phyloP scores from a whole-genome alignment of 169 alveolate species.

The Theileria equi region DNA sequence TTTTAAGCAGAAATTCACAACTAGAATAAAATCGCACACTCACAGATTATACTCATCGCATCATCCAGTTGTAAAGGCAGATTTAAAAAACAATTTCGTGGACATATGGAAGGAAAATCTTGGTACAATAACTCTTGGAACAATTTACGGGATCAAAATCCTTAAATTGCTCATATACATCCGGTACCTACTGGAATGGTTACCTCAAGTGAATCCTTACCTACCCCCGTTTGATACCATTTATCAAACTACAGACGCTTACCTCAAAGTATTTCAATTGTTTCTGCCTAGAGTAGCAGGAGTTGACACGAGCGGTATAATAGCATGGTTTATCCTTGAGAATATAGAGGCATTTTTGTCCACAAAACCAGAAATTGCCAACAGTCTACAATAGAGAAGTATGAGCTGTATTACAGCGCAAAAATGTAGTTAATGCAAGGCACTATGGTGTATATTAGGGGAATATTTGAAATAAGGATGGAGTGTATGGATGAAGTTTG shows the following conservation, averaged over 20 bases:
- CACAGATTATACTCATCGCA: too few relatives aligned
- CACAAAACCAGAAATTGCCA: constrained; percentile 24
- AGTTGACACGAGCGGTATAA: constrained; percentile 64
- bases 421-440: too few relatives aligned
- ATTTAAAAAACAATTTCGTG: too few relatives aligned
- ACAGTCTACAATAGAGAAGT: too few relatives aligned
- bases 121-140: constrained; percentile 20
- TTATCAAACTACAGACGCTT: constrained; percentile 71
- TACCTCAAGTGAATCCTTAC: constrained; percentile 81
- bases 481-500: too few relatives aligned
- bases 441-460: too few relatives aligned
- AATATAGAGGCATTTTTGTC: constrained; percentile 49
- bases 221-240: constrained; percentile 74
- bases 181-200: constrained; percentile 77
- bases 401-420: too few relatives aligned
- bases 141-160: constrained; percentile 63
- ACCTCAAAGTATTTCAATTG: constrained; percentile 68
- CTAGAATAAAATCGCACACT: too few relatives aligned
- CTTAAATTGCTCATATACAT: constrained; percentile 69
- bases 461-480: too few relatives aligned
- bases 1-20: too few relatives aligned
- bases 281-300: constrained; percentile 63
- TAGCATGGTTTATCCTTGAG: constrained; percentile 68
- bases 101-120: constrained; percentile 31
- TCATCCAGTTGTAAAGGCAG: too few relatives aligned